Evolutionary conservation across 257 asterid species (phyloP), one percentile per base, ranked within the genome.

Genomic region (Solanum sparsipilum): DNA sequence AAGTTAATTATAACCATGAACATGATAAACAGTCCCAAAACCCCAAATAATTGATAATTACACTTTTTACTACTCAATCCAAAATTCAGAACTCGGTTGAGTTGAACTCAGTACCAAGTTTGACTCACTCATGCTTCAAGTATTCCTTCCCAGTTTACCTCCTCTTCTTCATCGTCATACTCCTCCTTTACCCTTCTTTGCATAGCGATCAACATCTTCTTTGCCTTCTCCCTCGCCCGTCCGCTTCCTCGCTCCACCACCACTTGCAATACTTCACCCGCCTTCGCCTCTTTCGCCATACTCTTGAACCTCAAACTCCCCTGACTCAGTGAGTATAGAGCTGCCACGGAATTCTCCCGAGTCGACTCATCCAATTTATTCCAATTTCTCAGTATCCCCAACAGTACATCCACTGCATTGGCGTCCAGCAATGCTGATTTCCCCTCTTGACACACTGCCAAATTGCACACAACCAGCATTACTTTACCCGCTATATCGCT

Each of bases 71-170:
- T 44, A 76, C 74, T 13, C 83, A 35, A 18, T 16, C 48, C 83
- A 21, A 4, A 38, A 31, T 34, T 71, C 82, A 90, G 58, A 92
- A 92, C 91, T 92, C 94, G 71, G 91, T 90, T 46, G 94, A 92
- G 91, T 90, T 91, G 15, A 85, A 86, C 91, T 89, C 95, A 89
- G 91, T 89, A 83, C 92, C 96, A 91, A 73, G 91, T 92, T 88
- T 90, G 93, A 88, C 90, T 91, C 92, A 92, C 90, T 58, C 96
- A 94, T 36, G 91, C 95, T 84, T 91, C 92, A 95, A 96, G 89
- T 87, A 92, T 94, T 29, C 93, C 95, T 38, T 95, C 99, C 98
- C 98, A 93, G 21, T 97, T 98, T 67, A 93, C 96, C 87, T 93
- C 96, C 89, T 93, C 98, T 52, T 36, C 74, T 4, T 88, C 96